Base-by-base conservation (phyloP, 805 yeast genomes). In the Vanderwaltozyma verrucispora region DNA sequence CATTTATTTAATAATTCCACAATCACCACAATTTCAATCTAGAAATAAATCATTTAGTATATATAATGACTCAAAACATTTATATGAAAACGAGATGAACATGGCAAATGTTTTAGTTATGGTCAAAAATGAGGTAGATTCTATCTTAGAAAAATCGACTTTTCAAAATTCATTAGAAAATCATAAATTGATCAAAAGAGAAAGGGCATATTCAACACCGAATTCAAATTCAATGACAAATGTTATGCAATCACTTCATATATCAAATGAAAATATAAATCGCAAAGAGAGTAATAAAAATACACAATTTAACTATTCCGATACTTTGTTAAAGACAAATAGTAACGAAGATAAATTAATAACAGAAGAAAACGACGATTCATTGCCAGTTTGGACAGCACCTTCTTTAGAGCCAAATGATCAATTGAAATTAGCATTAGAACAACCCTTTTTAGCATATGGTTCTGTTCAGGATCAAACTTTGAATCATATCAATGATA, bases 71-170 rank as follows among this genome's bases (percentile, higher is more conserved):
- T 44, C 64, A 37, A 63, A 60, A 40, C 57, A 49, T 37, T 33
- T 60, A 32, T 64, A 54, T 35, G 64, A 63, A 38, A 53, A 52
- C 35, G 64, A 64, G 37, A 47, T 59, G 7, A 60, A 58, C 34
- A 64, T 64, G 69, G 49, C 63, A 4, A 64, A 65, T 36, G 69
- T 64, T n/a, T 42, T 60, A 25, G 41, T 51, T 1, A 60, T 60
- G 51, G 63, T 61, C 2, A 55, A 53, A 3, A 51, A 56, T 31
- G 60, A 59, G 35, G 56, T 63, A 15, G 54, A 54, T 19, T 34
- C 50, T 2, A 48, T 54, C 13, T 39, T 63, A 32, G 59, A 54
- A 30, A 37, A 40, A 14, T 40, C 23, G 6, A 7, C 44, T 24
- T 29, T 34, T 1, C 35, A 42, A 26, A 51, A 51, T 21, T 47